Conservation (phyloP, 2,329 filamentous ascomycete species). For the Pseudocercospora crystallina region DNA sequence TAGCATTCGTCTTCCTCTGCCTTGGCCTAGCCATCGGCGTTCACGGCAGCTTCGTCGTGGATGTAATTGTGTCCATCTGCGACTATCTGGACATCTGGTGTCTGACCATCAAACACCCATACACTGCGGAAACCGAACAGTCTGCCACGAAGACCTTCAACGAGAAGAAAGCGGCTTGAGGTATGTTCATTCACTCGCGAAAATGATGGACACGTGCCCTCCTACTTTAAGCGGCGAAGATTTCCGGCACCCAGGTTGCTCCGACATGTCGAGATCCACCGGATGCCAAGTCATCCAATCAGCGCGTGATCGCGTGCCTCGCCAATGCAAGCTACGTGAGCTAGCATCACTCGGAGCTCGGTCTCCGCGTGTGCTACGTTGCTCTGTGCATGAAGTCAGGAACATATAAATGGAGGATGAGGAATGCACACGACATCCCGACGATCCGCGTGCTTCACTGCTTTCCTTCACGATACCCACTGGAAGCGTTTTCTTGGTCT, state of each 20-base stretch:
- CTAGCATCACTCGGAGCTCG: too few relatives aligned
- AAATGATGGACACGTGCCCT: slow-evolving; percentile 8
- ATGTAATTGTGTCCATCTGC: slow-evolving; percentile 96
- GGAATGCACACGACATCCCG: too few relatives aligned
- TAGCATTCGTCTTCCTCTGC: slow-evolving; percentile 86
- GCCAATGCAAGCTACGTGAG: too few relatives aligned
- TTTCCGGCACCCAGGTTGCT: neutral
- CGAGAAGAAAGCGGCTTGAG: slow-evolving; percentile 21
- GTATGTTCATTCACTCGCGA: neutral
- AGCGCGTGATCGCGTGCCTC: too few relatives aligned
- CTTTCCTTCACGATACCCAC: too few relatives aligned
- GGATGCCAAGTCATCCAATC: too few relatives aligned
- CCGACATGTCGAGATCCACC: too few relatives aligned
- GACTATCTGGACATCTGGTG: slow-evolving; percentile 99
- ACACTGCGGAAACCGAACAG: slow-evolving; percentile 30
- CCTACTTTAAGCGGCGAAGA: slow-evolving; percentile 4
- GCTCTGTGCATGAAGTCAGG: too few relatives aligned
- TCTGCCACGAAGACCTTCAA: slow-evolving; percentile 22
- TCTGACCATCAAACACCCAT: slow-evolving; percentile 88
- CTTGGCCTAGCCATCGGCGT: slow-evolving; percentile 81
- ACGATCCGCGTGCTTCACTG: too few relatives aligned
- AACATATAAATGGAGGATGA: too few relatives aligned
- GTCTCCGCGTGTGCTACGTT: too few relatives aligned
- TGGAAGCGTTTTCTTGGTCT: too few relatives aligned
- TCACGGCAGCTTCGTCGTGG: slow-evolving; percentile 96